phyloP scores from a whole-genome alignment of 2,329 filamentous ascomycete species.

The Ophiosphaerella herpotricha region DNA sequence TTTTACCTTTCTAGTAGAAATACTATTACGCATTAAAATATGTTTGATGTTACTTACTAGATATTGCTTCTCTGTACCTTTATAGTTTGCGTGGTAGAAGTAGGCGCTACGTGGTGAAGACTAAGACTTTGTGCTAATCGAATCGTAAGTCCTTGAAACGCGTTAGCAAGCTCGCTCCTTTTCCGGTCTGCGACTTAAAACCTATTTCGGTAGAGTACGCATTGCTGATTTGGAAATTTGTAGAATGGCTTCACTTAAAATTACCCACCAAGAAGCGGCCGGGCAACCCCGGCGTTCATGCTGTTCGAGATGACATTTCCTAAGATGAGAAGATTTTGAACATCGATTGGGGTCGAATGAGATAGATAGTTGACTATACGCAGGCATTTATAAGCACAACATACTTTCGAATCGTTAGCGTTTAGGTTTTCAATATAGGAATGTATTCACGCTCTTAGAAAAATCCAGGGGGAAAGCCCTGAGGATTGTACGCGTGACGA shows the following conservation, averaged over 20 bases:
- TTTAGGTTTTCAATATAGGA: too few species aligned
- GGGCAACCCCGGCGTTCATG: conserved; percentile 68
- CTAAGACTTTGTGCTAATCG: conserved; percentile 65
- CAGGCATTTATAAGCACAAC: conserved; percentile 67
- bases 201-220: too few species aligned
- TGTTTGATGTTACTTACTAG: conserved; percentile 68
- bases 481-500: too few species aligned
- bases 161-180: conserved; percentile 21
- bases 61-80: conserved; percentile 46
- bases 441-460: too few species aligned
- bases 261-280: conserved; percentile 39
- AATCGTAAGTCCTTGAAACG: conserved; percentile 61
- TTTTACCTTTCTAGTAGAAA: too few species aligned
- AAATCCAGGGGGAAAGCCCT: too few species aligned
- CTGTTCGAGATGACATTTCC: conserved; percentile 66
- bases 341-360: conserved; percentile 63
- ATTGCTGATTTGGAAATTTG: too few species aligned
- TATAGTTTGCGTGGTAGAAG: conserved; percentile 55
- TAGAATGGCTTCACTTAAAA: too few species aligned
- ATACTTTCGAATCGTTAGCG: conserved; percentile 45
- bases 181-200: too few species aligned
- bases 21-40: conserved; percentile 40
- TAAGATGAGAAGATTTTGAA: conserved; percentile 65
- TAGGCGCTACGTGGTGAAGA: conserved; percentile 62
- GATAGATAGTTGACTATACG: conserved; percentile 68